Evolutionary conservation across 768 basidiomycete genomes (phyloP), one percentile per base, ranked within the genome.

Genomic region (Russula compacta): DNA sequence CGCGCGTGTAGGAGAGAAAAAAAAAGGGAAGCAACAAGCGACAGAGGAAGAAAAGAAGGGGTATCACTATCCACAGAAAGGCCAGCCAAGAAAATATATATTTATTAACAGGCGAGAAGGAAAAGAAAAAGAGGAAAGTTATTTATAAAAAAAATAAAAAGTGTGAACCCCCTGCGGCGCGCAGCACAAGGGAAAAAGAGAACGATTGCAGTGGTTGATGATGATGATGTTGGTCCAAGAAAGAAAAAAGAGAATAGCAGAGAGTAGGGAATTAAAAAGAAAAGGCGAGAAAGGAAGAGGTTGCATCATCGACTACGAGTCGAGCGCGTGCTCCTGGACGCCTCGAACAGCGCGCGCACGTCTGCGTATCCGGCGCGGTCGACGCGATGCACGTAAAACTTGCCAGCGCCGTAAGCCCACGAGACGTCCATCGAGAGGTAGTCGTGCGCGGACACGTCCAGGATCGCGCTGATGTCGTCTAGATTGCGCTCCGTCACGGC

Each of bases 391-490:
- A 91, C 68, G 67, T 85, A 91, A 67, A 89, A 91, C 32, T 76
- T 76, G 6, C 89, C 89, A 0, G 83, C 81, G 40, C 76, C 78
- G 59, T 81, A 83, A 12, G 83, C 87, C 91, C 91, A 93, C 4
- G 89, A 92, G 39, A 92, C 90, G 58, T 83, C 82, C 19, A 60
- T 53, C 4, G 64, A 56, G 17, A 40, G 63, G 32, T 65, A 66
- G 49, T 53, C 52, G 24, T 59, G 51, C 9, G 46, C 46, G 0
- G 53, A 19, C 8, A 90, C 86, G 53, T 88, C 83, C 70, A 95
- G 87, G 59, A 94, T 93, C 9, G 87, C 82, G 60, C 83, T 83
- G 54, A 92, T 89, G 62, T 90, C 88, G 69, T 87, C 83, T 46
- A 86, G 87, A 66, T 93, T 95, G 48, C 89, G 86, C 67, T 92